Base-by-base conservation (phyloP, 2,329 filamentous ascomycete genomes). In the Fusarium drepaniforme region DNA sequence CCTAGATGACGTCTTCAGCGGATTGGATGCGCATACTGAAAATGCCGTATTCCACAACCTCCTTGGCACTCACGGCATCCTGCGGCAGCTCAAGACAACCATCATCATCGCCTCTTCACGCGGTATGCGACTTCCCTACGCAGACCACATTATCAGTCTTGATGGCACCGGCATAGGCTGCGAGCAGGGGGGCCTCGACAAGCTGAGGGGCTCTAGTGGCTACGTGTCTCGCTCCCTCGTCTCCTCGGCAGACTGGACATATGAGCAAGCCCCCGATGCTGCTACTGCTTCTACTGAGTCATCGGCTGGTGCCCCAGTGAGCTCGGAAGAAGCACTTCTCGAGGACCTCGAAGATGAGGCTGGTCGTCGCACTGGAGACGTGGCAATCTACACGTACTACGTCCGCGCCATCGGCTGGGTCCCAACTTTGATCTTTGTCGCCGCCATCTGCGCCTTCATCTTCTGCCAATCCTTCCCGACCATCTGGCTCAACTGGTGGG, bases 1-100 rank as follows among this genome's bases (percentile, higher is more conserved):
- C 0, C 46, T 83, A 0, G 82, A 83, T 44, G 82, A 83, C 37
- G 74, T 83, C 2, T 79, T 83, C 6, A 83, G 80, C 30, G 82
- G 80, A 0, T 66, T 83, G 1, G 82, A 83, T 61, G 70, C 77
- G 3, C 68, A 75, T 16, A 80, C 81, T 4, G 75, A 78, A 23
- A 68, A 78, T 1, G 18, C 61, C 5, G 66, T 82, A 5, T 77
- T 80, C 59, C 28, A 72, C n/a, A 73, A 71, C 8, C 56, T 82
- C 1, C 66, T 82, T 8, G 77, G 79, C 1, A 63, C 12, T 18
- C 16, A 76, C 13, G 80, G 80, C 0, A 59, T 82, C 0, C 49
- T 81, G 2, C 60, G 76, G 1, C 51, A 75, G 3, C 64, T 68
- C 7, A 66, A 71, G 1, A 35, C 44, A 6, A 75, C 72, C 2